A percentile compares a stretch with the other conserved stretches of the same genome.
Evolutionary conservation across 768 basidiomycete genomes (phyloP).

Genomic region (Postia placenta): DNA sequence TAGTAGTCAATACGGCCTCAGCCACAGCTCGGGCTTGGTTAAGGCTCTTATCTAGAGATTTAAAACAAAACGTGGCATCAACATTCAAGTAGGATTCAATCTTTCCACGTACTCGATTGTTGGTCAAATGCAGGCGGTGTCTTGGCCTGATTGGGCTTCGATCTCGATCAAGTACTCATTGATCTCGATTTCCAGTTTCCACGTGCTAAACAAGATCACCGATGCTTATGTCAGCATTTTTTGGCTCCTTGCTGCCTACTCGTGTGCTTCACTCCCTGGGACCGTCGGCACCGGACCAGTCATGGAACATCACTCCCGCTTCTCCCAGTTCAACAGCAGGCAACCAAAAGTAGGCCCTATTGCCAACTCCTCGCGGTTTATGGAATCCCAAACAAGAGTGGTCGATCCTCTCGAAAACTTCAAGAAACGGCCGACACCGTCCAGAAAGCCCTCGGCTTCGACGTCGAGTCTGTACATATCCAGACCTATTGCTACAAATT

Average conservation of each 20-base stretch:
- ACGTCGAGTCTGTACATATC: slow-evolving; percentile 19
- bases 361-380: slow-evolving; percentile 37
- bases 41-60: no score
- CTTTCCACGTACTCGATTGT: no score
- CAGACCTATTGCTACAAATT: slow-evolving; percentile 74
- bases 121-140: no score
- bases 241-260: slow-evolving; percentile 8
- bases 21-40: no score
- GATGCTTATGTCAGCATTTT: slow-evolving; percentile 14
- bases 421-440: slow-evolving; percentile 30
- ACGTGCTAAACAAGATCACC: background rate
- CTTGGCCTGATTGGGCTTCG: no score
- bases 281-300: slow-evolving; percentile 1
- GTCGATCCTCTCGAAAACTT: slow-evolving; percentile 40
- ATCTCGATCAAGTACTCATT: background rate
- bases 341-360: slow-evolving; percentile 62
- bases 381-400: slow-evolving; percentile 28
- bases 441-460: slow-evolving; percentile 16
- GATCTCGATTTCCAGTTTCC: background rate
- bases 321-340: slow-evolving; percentile 70
- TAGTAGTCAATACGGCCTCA: no score
- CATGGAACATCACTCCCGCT: slow-evolving; percentile 78
- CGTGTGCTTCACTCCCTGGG: background rate
- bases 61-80: no score
- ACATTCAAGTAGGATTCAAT: no score